These are phyloP conservation scores for Cryomyces minteri DNA, from an alignment of 495 filamentous ascomycete genomes.

Conservation along the genomic window DNA sequence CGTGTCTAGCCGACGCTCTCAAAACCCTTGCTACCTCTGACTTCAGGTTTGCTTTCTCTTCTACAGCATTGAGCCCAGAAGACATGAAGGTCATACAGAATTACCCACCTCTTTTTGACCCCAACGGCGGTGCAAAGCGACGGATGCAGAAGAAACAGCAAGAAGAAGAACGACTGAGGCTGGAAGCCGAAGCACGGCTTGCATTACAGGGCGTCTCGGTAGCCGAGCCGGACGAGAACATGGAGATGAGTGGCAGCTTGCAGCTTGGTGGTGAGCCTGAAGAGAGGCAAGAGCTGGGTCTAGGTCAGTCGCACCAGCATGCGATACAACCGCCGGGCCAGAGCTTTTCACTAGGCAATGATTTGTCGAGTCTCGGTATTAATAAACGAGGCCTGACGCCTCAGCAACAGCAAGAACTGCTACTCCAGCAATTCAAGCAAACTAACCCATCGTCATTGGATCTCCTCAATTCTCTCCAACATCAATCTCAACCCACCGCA, in stretches of 20 bases:
- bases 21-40: constrained; percentile 35
- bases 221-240: constrained; percentile 24
- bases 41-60: constrained; percentile 43
- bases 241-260: constrained; percentile 56
- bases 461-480: constrained; percentile 38
- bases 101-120: constrained; percentile 66
- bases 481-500: constrained; percentile 8
- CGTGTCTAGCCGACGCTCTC: constrained; percentile 24
- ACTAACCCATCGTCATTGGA: constrained; percentile 30
- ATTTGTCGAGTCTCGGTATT: constrained; percentile 34
- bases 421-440: constrained; percentile 36
- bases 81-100: constrained; percentile 36
- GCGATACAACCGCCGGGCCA: constrained; percentile 50
- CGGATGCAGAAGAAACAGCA: constrained; percentile 47
- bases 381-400: constrained; percentile 62
- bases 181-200: constrained; percentile 40
- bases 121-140: constrained; percentile 56
- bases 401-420: constrained; percentile 52
- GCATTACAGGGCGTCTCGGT: constrained; percentile 23
- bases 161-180: constrained; percentile 40
- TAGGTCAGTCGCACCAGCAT: constrained; percentile 28
- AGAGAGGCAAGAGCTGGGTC: constrained; percentile 33
- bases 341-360: constrained; percentile 27
- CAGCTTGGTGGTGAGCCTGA: constrained; percentile 86
- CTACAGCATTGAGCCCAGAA: constrained; percentile 29